phyloP scores from a whole-genome alignment of 2,329 filamentous ascomycete species.

The Verticillium dahliae region DNA sequence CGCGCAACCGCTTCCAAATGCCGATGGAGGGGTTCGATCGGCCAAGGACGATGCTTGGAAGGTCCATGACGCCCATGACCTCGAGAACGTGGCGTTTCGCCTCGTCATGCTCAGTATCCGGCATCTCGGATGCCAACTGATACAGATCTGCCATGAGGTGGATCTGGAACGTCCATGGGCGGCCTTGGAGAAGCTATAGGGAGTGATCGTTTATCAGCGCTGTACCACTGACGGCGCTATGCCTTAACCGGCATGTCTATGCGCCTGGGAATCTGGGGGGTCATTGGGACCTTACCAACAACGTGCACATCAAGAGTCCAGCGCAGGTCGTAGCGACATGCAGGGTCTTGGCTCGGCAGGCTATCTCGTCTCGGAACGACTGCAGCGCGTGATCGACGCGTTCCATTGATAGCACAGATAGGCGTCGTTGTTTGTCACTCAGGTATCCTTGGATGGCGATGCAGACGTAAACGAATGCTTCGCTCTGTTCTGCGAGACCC shows the following conservation, averaged over 20 bases:
- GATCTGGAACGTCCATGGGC: conserved; percentile 8
- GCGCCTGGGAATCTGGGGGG: neutral
- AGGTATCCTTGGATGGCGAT: conserved; percentile 8
- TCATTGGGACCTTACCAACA: conserved; percentile 4
- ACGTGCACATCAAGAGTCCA: conserved; percentile 7
- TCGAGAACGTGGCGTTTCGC: conserved; percentile 6
- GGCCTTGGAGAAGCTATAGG: conserved; percentile 5
- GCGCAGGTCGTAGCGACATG: conserved; percentile 8
- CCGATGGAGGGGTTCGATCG: conserved; percentile 7
- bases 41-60: conserved; percentile 9
- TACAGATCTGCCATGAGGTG: conserved; percentile 10
- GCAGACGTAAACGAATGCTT: conserved; percentile 7
- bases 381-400: conserved; percentile 9
- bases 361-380: conserved; percentile 9
- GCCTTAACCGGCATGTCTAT: neutral
- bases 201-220: neutral
- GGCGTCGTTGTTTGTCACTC: conserved; percentile 3
- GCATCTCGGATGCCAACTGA: conserved; percentile 1
- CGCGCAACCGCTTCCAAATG: conserved; percentile 8
- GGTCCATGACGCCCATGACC: conserved; percentile 12
- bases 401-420: conserved; percentile 9
- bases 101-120: conserved; percentile 1
- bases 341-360: conserved; percentile 3
- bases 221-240: neutral
- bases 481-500: conserved; percentile 4